Conservation (phyloP, 352 stramenopile species). For the Globisporangium recalcitrans region DNA sequence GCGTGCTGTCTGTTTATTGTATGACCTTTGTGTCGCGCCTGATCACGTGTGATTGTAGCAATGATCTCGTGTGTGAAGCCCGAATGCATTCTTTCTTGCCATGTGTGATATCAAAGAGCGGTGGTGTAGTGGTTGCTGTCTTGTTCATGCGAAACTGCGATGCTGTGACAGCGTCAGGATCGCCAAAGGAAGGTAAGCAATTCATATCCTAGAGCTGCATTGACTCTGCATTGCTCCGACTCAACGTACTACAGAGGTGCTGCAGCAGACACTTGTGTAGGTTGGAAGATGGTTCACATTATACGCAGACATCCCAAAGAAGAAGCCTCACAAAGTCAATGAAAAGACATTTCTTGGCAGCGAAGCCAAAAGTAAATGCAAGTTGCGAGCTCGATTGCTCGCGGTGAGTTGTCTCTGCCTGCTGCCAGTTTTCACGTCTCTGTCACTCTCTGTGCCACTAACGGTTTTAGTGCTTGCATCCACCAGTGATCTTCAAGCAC, state of each 20-base stretch:
- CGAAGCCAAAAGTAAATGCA: background rate
- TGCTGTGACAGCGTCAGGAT: background rate
- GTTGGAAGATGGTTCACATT: too few species aligned
- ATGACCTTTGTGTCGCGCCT: background rate
- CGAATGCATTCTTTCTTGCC: background rate
- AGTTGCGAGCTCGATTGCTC: background rate
- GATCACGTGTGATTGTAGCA: background rate
- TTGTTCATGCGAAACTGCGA: background rate
- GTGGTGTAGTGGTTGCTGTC: background rate
- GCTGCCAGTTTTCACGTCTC: background rate
- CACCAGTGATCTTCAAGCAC: conserved; percentile 15
- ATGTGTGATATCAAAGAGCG: background rate
- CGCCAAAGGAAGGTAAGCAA: background rate
- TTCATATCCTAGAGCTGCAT: background rate
- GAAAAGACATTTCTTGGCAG: background rate
- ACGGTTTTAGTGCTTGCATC: conserved; percentile 9
- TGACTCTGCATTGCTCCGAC: background rate
- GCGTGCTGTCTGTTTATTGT: background rate
- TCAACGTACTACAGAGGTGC: background rate
- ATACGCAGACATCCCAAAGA: background rate
- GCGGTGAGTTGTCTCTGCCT: background rate
- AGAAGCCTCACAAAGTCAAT: background rate
- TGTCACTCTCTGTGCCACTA: background rate
- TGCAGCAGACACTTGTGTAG: background rate
- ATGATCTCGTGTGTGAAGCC: background rate